Conservation (phyloP, 768 basidiomycete species). For the Suillus sp. region DNA sequence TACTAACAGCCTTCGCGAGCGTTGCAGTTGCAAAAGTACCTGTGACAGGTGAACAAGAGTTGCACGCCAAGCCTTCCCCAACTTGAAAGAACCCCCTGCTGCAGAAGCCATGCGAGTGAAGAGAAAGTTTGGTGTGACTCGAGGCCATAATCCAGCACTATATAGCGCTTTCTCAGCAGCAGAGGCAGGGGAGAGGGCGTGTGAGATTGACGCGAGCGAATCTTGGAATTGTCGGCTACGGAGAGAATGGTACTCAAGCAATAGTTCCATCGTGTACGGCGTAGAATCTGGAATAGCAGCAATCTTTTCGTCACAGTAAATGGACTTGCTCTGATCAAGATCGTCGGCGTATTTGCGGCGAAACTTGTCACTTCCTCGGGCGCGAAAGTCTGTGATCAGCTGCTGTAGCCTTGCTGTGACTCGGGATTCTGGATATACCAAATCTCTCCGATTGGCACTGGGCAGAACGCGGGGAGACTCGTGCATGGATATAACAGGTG, state of each 20-base stretch:
- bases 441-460: not conserved
- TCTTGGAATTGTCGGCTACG: not conserved
- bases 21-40: constrained; percentile 34
- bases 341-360: constrained; percentile 16
- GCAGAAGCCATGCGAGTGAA: constrained; percentile 27
- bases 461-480: not conserved
- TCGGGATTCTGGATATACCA: not conserved
- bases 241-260: not conserved
- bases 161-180: not conserved
- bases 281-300: not conserved
- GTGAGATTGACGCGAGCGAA: not conserved
- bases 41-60: constrained; percentile 29
- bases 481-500: constrained; percentile 1
- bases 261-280: not conserved
- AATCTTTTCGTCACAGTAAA: not conserved
- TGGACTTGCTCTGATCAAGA: constrained; percentile 11
- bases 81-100: not conserved
- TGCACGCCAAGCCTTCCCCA: constrained; percentile 27
- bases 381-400: constrained; percentile 12
- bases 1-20: constrained; percentile 31
- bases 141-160: constrained; percentile 34
- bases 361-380: constrained; percentile 11
- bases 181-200: not conserved
- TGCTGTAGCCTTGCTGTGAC: constrained; percentile 3
- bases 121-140: constrained; percentile 29